Percentiles rank a stretch among this genome's conserved stretches.
Evolutionary conservation across 805 yeast genomes (phyloP).

Genomic region (Pichia pseudocactophila): DNA sequence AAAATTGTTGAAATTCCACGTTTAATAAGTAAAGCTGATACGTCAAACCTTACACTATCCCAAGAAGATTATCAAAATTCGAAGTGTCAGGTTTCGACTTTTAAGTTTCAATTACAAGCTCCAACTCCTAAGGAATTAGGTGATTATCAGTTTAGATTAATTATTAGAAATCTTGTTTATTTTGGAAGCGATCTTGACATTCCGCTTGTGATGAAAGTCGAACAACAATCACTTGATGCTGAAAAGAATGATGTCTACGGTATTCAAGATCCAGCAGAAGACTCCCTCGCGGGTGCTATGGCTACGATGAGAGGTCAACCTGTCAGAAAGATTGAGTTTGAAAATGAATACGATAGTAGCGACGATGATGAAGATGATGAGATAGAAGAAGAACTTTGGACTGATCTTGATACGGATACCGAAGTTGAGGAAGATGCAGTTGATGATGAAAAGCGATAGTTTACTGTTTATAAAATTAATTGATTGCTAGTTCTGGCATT

Average conservation of each 20-base stretch:
- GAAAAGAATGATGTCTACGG: slow-evolving; percentile 39
- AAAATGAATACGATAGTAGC: slow-evolving; percentile 27
- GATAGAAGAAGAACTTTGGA: slow-evolving; percentile 26
- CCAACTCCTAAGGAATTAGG: slow-evolving; percentile 77
- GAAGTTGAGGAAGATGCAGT: slow-evolving; percentile 41
- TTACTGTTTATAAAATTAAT: neutral
- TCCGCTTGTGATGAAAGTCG: slow-evolving; percentile 63
- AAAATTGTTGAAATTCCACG: slow-evolving; percentile 67
- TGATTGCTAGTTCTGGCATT: neutral
- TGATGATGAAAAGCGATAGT: slow-evolving; percentile 1
- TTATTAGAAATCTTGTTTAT: slow-evolving; percentile 64
- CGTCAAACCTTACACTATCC: slow-evolving; percentile 45
- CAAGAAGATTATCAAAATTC: slow-evolving; percentile 41
- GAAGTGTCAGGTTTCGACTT: slow-evolving; percentile 52
- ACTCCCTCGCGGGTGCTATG: slow-evolving; percentile 65
- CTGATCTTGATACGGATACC: slow-evolving; percentile 56
- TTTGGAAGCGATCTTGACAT: slow-evolving; percentile 75
- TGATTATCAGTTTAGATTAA: slow-evolving; percentile 55
- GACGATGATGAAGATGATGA: slow-evolving; percentile 20
- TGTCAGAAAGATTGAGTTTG: slow-evolving; percentile 36
- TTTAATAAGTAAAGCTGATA: slow-evolving; percentile 40
- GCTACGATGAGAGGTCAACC: slow-evolving; percentile 59
- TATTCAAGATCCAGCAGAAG: slow-evolving; percentile 67
- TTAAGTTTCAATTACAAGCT: slow-evolving; percentile 61
- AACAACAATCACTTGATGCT: slow-evolving; percentile 42